Conservation (phyloP, 2,329 filamentous ascomycete species). For the Neopestalotiopsis sp. region DNA sequence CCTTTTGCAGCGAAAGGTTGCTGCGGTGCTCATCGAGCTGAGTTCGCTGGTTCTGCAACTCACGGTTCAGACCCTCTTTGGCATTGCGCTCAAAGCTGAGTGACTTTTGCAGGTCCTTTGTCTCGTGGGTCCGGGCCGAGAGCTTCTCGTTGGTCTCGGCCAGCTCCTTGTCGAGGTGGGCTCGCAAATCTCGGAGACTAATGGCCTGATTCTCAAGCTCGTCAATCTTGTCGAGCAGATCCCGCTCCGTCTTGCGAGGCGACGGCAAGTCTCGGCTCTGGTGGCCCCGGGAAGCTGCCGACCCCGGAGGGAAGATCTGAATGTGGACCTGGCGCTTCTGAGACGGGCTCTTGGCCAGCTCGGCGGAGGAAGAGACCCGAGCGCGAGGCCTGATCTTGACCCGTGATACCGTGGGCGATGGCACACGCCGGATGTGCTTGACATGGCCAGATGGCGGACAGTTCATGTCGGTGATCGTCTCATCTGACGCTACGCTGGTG, state of each 20-base stretch:
- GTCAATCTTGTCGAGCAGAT: constrained; percentile 40
- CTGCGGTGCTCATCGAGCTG: constrained; percentile 40
- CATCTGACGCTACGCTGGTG: constrained; percentile 41
- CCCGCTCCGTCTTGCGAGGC: constrained; percentile 32
- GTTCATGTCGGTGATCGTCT: constrained; percentile 23
- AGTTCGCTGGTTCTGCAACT: constrained; percentile 40
- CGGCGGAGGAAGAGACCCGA: constrained; percentile 24
- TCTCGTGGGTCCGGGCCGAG: constrained; percentile 31
- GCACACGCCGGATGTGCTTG: constrained; percentile 35
- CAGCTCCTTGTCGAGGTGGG: constrained; percentile 36
- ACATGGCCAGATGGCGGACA: constrained; percentile 26
- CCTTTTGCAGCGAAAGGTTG: constrained; percentile 38
- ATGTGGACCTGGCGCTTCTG: constrained; percentile 37
- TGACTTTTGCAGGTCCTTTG: constrained; percentile 34
- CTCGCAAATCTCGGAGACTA: constrained; percentile 34
- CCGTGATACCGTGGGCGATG: constrained; percentile 26
- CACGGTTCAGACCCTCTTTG: constrained; percentile 38
- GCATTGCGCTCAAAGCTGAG: constrained; percentile 35
- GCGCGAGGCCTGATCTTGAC: constrained; percentile 31
- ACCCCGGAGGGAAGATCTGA: constrained; percentile 30
- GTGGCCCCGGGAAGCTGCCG: constrained; percentile 22
- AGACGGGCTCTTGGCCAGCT: constrained; percentile 30
- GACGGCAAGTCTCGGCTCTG: constrained; percentile 29
- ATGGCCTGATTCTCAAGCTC: constrained; percentile 41
- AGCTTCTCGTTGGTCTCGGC: constrained; percentile 36